Base-by-base conservation (phyloP, 805 yeast genomes). In the Cyberlindnera maritima region DNA sequence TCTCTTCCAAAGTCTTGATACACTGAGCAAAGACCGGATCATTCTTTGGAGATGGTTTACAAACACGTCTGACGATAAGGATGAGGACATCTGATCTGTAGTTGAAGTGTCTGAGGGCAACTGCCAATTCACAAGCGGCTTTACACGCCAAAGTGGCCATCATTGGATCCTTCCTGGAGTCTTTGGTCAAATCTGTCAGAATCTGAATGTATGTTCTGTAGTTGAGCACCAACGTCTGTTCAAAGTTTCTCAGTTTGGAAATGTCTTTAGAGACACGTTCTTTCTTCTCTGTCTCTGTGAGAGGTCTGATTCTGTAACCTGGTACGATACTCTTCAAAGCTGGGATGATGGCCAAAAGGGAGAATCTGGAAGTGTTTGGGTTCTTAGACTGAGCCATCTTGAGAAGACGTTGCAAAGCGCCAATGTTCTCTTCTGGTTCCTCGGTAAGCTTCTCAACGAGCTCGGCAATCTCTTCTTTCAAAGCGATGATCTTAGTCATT, bases 271-370 rank as follows among this genome's bases (percentile, higher is more conserved):
- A 71, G 4, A 89, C 96, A 57, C 81, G 88, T 58, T 89, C 96
- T 50, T 79, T 77, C 64, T 80, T 81, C 64, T 92, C 98, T 0
- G 79, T 66, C 15, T 89, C 97, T 2, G 89, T 75, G 43, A 94
- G 71, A 2, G 95, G 85, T 62, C 96, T 76, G 44, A 92, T 89
- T 50, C 83, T 78, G 66, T 92, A 92, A 8, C 94, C 84, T 2
- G 99, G 99, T 1, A 94, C 82, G 39, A 94, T 77, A 46, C 85
- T 77, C 57, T 88, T 88, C 74, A 88, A 88, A 3, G 89, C 87
- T 0, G 95, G 88, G 2, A 89, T 84, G 50, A 91, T 74, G 0
- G 98, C 84, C 52, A 89, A 69, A 50, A 90, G 69, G 0, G 96
- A 77, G 44, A 90, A 71, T 64, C 86, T 85, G 32, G 81, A 70